A percentile compares a stretch with the other conserved stretches of the same genome.
These are phyloP conservation scores for thale cress (Arabidopsis thaliana) DNA, from an alignment of 345 rosid species.

Conservation along the genomic window TAIR10.1 NC_003071.7:19442501-19443000, in stretches of 20 bases:
- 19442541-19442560: constrained; percentile 98
- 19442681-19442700: constrained; percentile 16
- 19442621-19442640: constrained; percentile 92
- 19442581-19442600: constrained; percentile 86
- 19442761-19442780: constrained; percentile 97
- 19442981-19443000: constrained; percentile 98
- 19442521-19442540: constrained; percentile 97
- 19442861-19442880: constrained; percentile 98
- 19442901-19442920: constrained; percentile 1
- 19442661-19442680: constrained; percentile 33
- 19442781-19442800: constrained; percentile 97
- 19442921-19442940: no score
- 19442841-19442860: constrained; percentile 83
- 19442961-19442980: neutral
- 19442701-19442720: neutral
- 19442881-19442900: constrained; percentile 58
- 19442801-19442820: constrained; percentile 93
- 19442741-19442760: constrained; percentile 93
- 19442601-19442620: constrained; percentile 97
- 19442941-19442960: constrained; percentile 19
- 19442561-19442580: constrained; percentile 95
- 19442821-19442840: constrained; percentile 98
- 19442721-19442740: neutral
- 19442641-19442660: constrained; percentile 69
- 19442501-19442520: constrained; percentile 89